Percentiles rank a stretch among this genome's conserved stretches.
phyloP scores from a whole-genome alignment of 2,329 filamentous ascomycete species.

The Colletotrichum higginsianum region DNA sequence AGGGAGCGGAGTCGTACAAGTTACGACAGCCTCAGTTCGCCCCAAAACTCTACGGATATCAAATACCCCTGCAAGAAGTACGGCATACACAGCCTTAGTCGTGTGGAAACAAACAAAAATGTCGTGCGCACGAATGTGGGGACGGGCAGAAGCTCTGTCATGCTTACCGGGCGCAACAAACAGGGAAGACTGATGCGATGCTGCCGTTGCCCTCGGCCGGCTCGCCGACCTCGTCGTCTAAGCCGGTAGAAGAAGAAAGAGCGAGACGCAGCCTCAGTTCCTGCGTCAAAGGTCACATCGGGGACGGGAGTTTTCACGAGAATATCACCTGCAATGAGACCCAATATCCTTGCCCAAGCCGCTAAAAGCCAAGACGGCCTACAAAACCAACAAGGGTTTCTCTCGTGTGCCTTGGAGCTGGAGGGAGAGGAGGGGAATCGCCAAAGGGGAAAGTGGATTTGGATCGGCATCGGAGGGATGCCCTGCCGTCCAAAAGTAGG shows the following conservation, averaged over 20 bases:
- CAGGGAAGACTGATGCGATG: conserved; percentile 88
- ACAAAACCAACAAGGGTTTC: conserved; percentile 80
- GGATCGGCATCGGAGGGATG: conserved; percentile 88
- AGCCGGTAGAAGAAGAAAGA: conserved; percentile 87
- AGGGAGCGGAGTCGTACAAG: conserved; percentile 72
- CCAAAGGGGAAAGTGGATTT: conserved; percentile 87
- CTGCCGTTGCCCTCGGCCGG: conserved; percentile 83
- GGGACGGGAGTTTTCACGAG: conserved; percentile 94
- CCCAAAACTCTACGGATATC: conserved; percentile 2
- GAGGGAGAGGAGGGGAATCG: conserved; percentile 81
- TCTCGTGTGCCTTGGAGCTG: conserved; percentile 88
- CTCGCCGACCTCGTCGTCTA: conserved; percentile 80
- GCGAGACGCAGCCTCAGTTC: conserved; percentile 88
- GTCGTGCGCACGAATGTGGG: conserved; percentile 19
- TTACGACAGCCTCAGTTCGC: background rate
- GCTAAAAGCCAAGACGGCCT: conserved; percentile 83
- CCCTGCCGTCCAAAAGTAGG: conserved; percentile 86
- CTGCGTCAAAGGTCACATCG: conserved; percentile 89
- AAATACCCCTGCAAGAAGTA: background rate
- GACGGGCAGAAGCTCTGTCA: conserved; percentile 4
- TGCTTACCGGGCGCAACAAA: conserved; percentile 17
- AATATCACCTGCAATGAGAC: conserved; percentile 87
- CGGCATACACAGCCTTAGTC: conserved; percentile 9
- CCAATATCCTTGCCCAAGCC: conserved; percentile 73
- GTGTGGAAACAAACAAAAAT: conserved; percentile 22